Evolutionary conservation across 2,329 filamentous ascomycete genomes (phyloP).

Genomic region (Fusarium sp.): DNA sequence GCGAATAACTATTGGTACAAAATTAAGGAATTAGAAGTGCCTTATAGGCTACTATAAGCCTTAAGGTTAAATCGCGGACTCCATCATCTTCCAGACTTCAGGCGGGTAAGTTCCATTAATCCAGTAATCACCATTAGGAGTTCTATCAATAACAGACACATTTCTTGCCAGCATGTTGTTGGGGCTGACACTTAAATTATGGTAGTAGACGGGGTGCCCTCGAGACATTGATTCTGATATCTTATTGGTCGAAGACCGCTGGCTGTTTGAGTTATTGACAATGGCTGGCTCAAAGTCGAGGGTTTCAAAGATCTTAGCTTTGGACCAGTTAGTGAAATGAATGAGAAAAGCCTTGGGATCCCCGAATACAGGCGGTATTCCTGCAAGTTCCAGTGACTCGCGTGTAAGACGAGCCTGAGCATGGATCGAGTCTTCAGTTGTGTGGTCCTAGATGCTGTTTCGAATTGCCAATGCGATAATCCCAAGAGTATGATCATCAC

Average conservation of each 20-base stretch:
- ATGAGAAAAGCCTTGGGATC: neutral
- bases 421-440: slow-evolving; percentile 2
- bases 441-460: neutral
- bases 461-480: slow-evolving; percentile 3
- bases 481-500: neutral
- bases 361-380: slow-evolving; percentile 17
- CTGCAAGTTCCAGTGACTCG: neutral
- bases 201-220: slow-evolving; percentile 16
- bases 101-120: slow-evolving; percentile 1
- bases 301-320: neutral
- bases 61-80: neutral
- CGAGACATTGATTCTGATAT: neutral
- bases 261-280: neutral
- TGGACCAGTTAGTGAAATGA: neutral
- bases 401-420: slow-evolving; percentile 7
- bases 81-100: slow-evolving; percentile 15
- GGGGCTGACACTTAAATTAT: neutral
- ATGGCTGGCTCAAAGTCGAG: slow-evolving; percentile 13
- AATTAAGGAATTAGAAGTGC: too few species aligned
- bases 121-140: slow-evolving; percentile 10
- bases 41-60: too few species aligned
- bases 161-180: slow-evolving; percentile 15
- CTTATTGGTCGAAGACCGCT: fast-evolving
- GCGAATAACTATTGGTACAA: too few species aligned
- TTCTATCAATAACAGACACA: neutral